Evolutionary conservation across 495 filamentous ascomycete genomes (phyloP).

Genomic region (Penicillium nucicola): DNA sequence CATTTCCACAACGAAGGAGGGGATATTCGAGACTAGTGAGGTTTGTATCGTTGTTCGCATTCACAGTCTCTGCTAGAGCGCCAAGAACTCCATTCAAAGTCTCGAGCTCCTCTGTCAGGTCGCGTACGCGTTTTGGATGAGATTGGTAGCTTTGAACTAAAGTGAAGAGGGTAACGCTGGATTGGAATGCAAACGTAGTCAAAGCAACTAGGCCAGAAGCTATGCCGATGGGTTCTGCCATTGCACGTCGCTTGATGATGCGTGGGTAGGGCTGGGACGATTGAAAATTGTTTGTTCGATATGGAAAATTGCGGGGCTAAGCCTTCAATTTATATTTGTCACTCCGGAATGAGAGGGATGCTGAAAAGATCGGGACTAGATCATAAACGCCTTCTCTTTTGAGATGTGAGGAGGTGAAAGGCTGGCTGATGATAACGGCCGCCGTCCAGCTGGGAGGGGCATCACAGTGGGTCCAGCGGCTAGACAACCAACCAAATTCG

Average conservation of each 20-base stretch:
- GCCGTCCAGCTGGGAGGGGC: neutral
- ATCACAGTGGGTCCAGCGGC: neutral
- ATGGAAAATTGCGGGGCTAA: neutral
- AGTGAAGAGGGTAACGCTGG: slow-evolving; percentile 35
- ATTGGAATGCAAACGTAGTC: slow-evolving; percentile 39
- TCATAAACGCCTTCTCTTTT: too few species aligned
- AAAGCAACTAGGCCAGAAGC: slow-evolving; percentile 23
- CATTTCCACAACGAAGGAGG: slow-evolving; percentile 22
- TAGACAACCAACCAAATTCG: too few species aligned
- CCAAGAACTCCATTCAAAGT: slow-evolving; percentile 34
- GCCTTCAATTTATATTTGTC: neutral
- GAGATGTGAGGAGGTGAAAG: neutral
- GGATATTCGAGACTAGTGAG: slow-evolving; percentile 19
- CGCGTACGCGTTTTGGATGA: slow-evolving; percentile 34
- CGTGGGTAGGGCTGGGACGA: neutral
- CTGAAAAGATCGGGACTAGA: too few species aligned
- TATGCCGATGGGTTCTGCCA: neutral
- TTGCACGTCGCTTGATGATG: neutral
- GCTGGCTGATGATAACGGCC: too few species aligned
- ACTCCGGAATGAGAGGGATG: too few species aligned
- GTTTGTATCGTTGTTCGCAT: slow-evolving; percentile 8
- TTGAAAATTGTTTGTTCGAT: neutral
- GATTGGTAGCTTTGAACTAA: slow-evolving; percentile 38
- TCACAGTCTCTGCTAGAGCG: slow-evolving; percentile 28
- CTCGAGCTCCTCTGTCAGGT: slow-evolving; percentile 40